Base-by-base conservation (phyloP, 2,329 filamentous ascomycete genomes). In the Cercospora brassicicola region DNA sequence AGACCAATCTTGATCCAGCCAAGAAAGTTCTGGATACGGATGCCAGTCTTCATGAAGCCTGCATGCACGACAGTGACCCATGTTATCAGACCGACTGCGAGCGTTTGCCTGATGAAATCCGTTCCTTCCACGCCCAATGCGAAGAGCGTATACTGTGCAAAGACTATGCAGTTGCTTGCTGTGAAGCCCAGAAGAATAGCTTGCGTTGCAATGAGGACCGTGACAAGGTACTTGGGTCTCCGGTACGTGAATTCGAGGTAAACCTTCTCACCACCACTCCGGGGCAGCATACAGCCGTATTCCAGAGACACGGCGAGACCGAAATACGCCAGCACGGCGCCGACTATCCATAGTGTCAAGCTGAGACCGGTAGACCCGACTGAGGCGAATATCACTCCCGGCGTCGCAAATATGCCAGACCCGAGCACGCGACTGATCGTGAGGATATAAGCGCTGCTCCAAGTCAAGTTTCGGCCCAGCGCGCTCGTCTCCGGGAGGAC, bases 371-470 rank as follows among this genome's bases (percentile, higher is more conserved):
- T 83, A 65, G 89, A 92, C 1, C 90, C 90, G 1, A 88, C 87
- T 0, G 87, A 85, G 42, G 87, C 84, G 2, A 91, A 82, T 60
- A 93, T 90, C 4, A 88, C 84, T 0, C 88, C 89, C 0, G 89
- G 90, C 0, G 89, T 91, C 0, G 90, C 89, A 73, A 92, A 92
- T 70, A 92, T 91, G 28, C 89, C 90, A 73, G 85, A 89, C 11
- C 89, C 89, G 31, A 91, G 88, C 5, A 91, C 88, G 11, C 89
- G 84, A 1, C 88, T 90, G 28, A 91, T 88, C 7, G 90, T 87
- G 20, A 91, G 82, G 64, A 91, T 88, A 72, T 73, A 73, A 23
- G 69, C 71, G 33, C 86, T 88, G 28, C 82, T 81, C 87, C 88
- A 90, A 66, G 81, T 85, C 60, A 91, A 84, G 15, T 83, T 88